phyloP scores from a whole-genome alignment of 495 filamentous ascomycete species.

The Apiosordaria backusii region DNA sequence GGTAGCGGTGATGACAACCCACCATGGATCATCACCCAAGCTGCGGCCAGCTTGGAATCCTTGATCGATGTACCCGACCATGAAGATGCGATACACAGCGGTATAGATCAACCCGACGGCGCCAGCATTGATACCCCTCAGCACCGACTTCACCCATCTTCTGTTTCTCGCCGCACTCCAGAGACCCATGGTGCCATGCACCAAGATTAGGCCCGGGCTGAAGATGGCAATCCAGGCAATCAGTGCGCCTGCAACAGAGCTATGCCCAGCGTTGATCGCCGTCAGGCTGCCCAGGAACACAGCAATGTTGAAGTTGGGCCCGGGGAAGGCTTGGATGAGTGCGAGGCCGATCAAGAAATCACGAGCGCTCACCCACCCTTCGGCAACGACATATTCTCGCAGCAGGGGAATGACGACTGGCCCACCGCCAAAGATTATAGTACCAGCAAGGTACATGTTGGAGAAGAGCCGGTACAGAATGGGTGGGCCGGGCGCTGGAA shows the following conservation, averaged over 20 bases:
- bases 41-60: conserved; percentile 53
- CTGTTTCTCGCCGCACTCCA: conserved; percentile 59
- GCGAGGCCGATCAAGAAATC: conserved; percentile 83
- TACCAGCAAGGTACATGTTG: conserved; percentile 83
- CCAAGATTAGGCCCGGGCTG: conserved; percentile 61
- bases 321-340: conserved; percentile 78
- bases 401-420: conserved; percentile 82
- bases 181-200: conserved; percentile 64
- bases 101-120: conserved; percentile 80
- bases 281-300: conserved; percentile 69
- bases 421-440: conserved; percentile 83
- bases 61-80: conserved; percentile 65
- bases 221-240: conserved; percentile 72
- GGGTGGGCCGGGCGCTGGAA: conserved; percentile 39
- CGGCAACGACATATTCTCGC: conserved; percentile 72
- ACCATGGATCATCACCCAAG: conserved; percentile 68
- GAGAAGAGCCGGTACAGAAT: conserved; percentile 64
- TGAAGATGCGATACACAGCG: conserved; percentile 80
- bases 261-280: conserved; percentile 38
- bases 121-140: conserved; percentile 70
- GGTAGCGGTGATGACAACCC: conserved; percentile 63
- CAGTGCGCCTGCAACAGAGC: conserved; percentile 46
- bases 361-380: conserved; percentile 72
- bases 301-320: conserved; percentile 86
- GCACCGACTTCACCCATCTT: conserved; percentile 51